Conservation (phyloP, 1,284 basidiomycete genomes). For the Rhodofomes roseus region DNA sequence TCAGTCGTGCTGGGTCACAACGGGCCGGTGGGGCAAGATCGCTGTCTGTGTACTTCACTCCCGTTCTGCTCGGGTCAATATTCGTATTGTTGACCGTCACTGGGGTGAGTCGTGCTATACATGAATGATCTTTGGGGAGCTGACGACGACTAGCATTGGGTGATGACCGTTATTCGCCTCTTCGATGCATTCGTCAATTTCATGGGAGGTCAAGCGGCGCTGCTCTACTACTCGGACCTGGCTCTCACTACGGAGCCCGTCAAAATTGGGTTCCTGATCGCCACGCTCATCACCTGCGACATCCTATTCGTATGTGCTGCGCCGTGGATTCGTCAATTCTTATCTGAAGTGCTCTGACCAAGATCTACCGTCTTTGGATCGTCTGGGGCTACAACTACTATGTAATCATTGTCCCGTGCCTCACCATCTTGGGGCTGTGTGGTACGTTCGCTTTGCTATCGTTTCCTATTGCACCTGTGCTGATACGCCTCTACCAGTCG, state of each 20-base stretch:
- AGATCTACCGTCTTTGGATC: constrained; percentile 9
- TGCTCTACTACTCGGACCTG: constrained; percentile 6
- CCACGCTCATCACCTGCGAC: constrained; percentile 5
- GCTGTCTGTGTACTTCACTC: background rate
- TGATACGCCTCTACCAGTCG: background rate
- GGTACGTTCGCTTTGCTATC: background rate
- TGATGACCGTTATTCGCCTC: constrained; percentile 1
- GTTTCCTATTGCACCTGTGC: background rate
- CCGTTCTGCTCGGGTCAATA: background rate
- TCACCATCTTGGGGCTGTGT: background rate
- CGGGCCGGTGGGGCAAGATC: background rate
- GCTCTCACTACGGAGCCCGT: constrained; percentile 1
- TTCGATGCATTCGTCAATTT: constrained; percentile 7
- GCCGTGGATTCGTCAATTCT: background rate
- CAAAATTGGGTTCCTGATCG: constrained; percentile 1
- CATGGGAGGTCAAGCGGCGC: background rate
- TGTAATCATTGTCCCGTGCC: constrained; percentile 1
- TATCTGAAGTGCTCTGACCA: background rate
- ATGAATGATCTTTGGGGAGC: background rate
- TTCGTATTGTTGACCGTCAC: background rate
- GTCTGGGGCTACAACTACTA: constrained; percentile 7
- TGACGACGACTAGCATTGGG: constrained; percentile 3
- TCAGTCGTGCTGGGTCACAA: background rate
- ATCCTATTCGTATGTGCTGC: constrained; percentile 2
- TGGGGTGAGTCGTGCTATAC: background rate